Conservation (phyloP, 768 basidiomycete genomes). For the Lactifluus volemus region DNA sequence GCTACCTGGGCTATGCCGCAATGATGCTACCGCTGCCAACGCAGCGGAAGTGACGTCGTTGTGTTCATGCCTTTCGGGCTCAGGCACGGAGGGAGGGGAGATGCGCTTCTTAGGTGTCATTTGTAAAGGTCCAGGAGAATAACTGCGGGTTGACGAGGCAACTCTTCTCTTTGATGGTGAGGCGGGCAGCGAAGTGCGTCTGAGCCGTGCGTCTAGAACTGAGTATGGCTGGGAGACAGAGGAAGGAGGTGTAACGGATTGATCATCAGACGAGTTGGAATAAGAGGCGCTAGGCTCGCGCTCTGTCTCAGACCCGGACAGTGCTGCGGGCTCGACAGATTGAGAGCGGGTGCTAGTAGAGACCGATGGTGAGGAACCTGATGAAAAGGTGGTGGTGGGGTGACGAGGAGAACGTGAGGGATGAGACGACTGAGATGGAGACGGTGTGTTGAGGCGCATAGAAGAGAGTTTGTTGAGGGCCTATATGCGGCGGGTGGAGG, state of each 20-base stretch:
- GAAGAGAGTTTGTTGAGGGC: constrained; percentile 45
- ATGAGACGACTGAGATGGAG: constrained; percentile 33
- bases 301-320: constrained; percentile 57
- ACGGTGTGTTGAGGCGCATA: constrained; percentile 48
- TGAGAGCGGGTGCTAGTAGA: constrained; percentile 27
- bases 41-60: constrained; percentile 47
- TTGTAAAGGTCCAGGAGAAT: constrained; percentile 33
- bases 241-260: constrained; percentile 32
- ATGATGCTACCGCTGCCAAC: constrained; percentile 50
- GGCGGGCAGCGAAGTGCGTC: constrained; percentile 41
- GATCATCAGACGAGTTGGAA: constrained; percentile 32
- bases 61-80: constrained; percentile 22
- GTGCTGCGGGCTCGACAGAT: constrained; percentile 22
- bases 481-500: not conserved
- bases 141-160: constrained; percentile 21
- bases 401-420: constrained; percentile 28
- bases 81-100: constrained; percentile 29
- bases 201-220: constrained; percentile 28
- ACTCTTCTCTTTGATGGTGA: constrained; percentile 31
- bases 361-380: constrained; percentile 26
- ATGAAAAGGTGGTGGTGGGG: constrained; percentile 21
- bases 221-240: constrained; percentile 19
- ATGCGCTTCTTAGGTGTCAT: constrained; percentile 35
- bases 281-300: constrained; percentile 40
- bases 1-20: constrained; percentile 41